Conservation (phyloP, 805 yeast genomes). For the Lipomyces lipofer region DNA sequence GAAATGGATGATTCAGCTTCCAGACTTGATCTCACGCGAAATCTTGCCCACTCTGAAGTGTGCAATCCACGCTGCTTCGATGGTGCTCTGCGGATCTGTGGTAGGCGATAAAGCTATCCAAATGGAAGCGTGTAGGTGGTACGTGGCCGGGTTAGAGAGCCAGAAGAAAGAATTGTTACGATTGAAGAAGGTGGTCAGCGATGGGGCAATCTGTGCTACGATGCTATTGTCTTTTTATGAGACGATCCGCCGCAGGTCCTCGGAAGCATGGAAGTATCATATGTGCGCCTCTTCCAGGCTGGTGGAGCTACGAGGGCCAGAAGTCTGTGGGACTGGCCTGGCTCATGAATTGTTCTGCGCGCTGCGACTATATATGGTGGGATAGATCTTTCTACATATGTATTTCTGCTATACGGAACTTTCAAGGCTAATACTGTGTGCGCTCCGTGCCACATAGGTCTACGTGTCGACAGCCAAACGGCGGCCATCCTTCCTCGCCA, state of each 20-base stretch:
- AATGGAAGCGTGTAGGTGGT: constrained; percentile 3
- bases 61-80: background rate
- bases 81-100: constrained; percentile 1
- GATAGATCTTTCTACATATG: background rate
- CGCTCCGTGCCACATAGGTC: background rate
- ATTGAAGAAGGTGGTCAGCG: background rate
- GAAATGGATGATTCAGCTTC: background rate
- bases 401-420: background rate
- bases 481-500: background rate
- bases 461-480: constrained; percentile 3
- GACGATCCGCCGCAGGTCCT: background rate
- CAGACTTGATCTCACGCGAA: background rate
- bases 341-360: constrained; percentile 2
- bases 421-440: background rate
- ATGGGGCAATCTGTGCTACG: constrained; percentile 1
- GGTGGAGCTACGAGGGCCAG: constrained; percentile 1
- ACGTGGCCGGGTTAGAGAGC: constrained; percentile 1
- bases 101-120: background rate
- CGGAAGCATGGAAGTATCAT: constrained; percentile 2
- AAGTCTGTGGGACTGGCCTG: background rate
- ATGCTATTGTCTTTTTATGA: background rate
- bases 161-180: background rate
- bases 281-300: background rate
- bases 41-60: background rate
- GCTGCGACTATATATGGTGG: constrained; percentile 1